Conservation (phyloP, 805 yeast genomes). For the Saturnispora besseyi region DNA sequence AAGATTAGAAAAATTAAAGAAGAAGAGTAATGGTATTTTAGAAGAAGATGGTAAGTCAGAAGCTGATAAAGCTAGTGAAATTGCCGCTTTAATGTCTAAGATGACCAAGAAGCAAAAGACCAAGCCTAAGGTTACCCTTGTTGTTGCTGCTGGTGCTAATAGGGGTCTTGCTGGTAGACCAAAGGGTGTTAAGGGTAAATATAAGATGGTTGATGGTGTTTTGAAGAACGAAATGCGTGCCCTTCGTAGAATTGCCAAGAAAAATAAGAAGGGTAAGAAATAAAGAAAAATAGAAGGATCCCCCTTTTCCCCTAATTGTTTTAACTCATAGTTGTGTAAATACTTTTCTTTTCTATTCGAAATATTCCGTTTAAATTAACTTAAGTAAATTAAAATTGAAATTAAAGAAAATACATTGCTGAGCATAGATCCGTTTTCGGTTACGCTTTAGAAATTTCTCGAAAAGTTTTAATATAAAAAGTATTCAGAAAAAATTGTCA, state of each 20-base stretch:
- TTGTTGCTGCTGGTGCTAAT: slow-evolving; percentile 79
- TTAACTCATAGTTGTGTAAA: neutral
- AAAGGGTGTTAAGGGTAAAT: slow-evolving; percentile 91
- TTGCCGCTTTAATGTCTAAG: slow-evolving; percentile 74
- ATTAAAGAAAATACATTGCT: neutral
- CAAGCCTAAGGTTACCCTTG: slow-evolving; percentile 80
- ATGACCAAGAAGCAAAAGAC: slow-evolving; percentile 58
- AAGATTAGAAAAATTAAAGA: slow-evolving; percentile 79
- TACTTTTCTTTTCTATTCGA: neutral
- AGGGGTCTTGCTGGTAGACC: slow-evolving; percentile 92
- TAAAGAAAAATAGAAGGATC: neutral
- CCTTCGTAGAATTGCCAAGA: slow-evolving; percentile 79
- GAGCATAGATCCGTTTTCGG: neutral
- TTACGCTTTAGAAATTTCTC: neutral
- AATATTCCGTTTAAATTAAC: neutral
- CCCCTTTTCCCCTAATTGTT: neutral
- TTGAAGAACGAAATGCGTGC: slow-evolving; percentile 97
- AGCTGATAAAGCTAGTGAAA: slow-evolving; percentile 90
- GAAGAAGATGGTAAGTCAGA: slow-evolving; percentile 85
- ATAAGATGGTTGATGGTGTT: slow-evolving; percentile 98
- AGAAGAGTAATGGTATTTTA: slow-evolving; percentile 84
- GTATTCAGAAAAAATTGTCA: neutral
- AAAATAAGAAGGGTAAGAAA: slow-evolving; percentile 40
- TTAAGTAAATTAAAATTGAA: neutral
- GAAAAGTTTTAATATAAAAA: neutral